A percentile compares a stretch with the other conserved stretches of the same genome.
phyloP scores from a whole-genome alignment of 768 basidiomycete species.

The Ramaria sp. region DNA sequence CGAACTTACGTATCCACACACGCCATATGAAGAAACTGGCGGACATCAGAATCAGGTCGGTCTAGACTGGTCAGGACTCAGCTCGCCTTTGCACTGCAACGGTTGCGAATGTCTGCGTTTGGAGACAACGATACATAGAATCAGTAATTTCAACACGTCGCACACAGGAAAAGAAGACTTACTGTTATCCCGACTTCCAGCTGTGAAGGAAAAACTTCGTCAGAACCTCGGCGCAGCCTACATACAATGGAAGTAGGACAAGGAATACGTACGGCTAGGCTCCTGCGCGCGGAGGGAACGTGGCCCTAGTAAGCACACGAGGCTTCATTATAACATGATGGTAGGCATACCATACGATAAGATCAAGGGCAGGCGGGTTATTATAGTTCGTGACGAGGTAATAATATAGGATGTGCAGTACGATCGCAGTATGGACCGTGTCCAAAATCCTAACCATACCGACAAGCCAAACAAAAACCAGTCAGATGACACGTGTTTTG shows the following conservation, averaged over 20 bases:
- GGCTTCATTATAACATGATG: too few species aligned
- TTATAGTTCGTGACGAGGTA: constrained; percentile 48
- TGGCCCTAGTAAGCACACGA: background rate
- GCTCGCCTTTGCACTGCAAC: constrained; percentile 35
- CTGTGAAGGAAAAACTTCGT: constrained; percentile 18
- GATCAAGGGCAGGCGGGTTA: constrained; percentile 31
- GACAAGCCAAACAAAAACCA: too few species aligned
- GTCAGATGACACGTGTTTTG: background rate
- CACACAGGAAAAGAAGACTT: constrained; percentile 14
- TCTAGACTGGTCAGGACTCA: too few species aligned
- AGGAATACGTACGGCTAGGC: constrained; percentile 32
- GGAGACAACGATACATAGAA: background rate
- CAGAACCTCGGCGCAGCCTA: too few species aligned
- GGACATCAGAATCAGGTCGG: too few species aligned
- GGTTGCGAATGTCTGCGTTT: constrained; percentile 33
- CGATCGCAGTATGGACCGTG: constrained; percentile 43
- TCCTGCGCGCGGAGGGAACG: constrained; percentile 31
- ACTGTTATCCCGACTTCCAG: constrained; percentile 47
- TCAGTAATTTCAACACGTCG: background rate
- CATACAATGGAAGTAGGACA: background rate
- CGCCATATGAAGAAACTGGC: constrained; percentile 38
- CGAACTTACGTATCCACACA: constrained; percentile 37
- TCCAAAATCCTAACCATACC: constrained; percentile 33
- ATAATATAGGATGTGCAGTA: constrained; percentile 45
- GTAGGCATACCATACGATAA: constrained; percentile 37